These are phyloP conservation scores for Larix kaempferi DNA, from an alignment of 75 land plant species.

Conservation along the genomic window DNA sequence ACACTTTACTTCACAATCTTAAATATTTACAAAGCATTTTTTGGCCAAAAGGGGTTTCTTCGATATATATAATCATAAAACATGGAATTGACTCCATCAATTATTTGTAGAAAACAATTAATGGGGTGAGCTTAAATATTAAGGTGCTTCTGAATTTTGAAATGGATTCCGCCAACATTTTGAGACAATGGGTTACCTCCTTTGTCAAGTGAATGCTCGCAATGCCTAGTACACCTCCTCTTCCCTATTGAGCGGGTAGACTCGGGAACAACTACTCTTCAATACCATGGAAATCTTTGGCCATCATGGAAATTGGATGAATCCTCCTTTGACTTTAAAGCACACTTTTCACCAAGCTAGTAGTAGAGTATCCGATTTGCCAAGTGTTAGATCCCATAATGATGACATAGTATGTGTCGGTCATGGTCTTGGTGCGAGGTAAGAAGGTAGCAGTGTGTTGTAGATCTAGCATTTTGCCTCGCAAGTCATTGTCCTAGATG, in stretches of 20 bases:
- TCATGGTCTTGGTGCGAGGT: slow-evolving; percentile 58
- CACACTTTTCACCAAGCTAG: slow-evolving; percentile 54
- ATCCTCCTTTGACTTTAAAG: slow-evolving; percentile 65
- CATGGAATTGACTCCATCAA: no score
- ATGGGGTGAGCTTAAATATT: slow-evolving; percentile 19
- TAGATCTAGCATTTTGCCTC: slow-evolving; percentile 92
- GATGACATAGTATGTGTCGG: slow-evolving; percentile 60
- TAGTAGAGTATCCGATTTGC: slow-evolving; percentile 89
- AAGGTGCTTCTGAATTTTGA: slow-evolving; percentile 53
- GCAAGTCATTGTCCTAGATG: slow-evolving; percentile 61
- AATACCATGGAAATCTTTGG: slow-evolving; percentile 74
- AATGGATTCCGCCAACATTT: slow-evolving; percentile 56
- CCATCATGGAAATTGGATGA: slow-evolving; percentile 82
- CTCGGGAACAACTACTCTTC: slow-evolving; percentile 67
- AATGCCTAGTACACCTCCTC: slow-evolving; percentile 59
- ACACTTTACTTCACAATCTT: no score
- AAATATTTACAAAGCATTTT: no score
- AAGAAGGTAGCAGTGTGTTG: slow-evolving; percentile 89
- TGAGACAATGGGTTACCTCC: slow-evolving; percentile 43
- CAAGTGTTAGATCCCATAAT: slow-evolving; percentile 76
- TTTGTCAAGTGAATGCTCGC: slow-evolving; percentile 56
- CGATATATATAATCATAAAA: no score
- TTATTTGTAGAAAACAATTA: no score
- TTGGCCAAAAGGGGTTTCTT: no score
- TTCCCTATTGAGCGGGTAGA: slow-evolving; percentile 73